Evolutionary conservation across 2,329 filamentous ascomycete genomes (phyloP).

Genomic region (Ustulina deusta): DNA sequence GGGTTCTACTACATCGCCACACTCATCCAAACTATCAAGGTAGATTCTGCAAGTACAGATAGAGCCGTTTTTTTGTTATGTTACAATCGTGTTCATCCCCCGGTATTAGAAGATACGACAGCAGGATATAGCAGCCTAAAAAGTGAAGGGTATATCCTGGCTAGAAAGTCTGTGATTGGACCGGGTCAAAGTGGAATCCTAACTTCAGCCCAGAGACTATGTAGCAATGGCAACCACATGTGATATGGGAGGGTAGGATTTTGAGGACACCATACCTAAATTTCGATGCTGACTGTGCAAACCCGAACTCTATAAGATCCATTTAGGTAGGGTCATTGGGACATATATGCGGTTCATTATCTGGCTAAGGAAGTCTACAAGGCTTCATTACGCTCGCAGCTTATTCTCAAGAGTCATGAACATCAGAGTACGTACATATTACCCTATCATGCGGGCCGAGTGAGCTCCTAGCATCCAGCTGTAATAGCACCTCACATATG

Average conservation of each 20-base stretch:
- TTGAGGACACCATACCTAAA: background rate
- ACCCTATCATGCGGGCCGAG: conserved; percentile 2
- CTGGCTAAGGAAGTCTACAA: background rate
- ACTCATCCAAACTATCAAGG: background rate
- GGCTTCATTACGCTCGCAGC: background rate
- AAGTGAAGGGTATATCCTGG: too few species aligned
- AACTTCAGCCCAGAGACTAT: background rate
- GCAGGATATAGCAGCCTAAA: too few species aligned
- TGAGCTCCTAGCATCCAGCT: conserved; percentile 16
- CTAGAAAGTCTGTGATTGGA: too few species aligned
- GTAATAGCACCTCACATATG: conserved; percentile 5
- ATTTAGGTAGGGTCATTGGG: background rate
- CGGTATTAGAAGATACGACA: too few species aligned
- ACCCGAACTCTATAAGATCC: background rate
- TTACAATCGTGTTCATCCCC: too few species aligned
- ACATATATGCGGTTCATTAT: background rate
- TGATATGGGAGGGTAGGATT: conserved; percentile 1
- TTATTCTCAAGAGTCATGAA: background rate
- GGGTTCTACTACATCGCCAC: background rate
- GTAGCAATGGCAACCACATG: background rate
- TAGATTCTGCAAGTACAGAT: background rate
- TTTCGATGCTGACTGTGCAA: background rate
- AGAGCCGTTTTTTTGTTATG: background rate
- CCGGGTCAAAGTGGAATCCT: background rate
- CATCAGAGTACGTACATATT: background rate